Base-by-base conservation (phyloP, 2,329 filamentous ascomycete species). In the Periconia sp. region DNA sequence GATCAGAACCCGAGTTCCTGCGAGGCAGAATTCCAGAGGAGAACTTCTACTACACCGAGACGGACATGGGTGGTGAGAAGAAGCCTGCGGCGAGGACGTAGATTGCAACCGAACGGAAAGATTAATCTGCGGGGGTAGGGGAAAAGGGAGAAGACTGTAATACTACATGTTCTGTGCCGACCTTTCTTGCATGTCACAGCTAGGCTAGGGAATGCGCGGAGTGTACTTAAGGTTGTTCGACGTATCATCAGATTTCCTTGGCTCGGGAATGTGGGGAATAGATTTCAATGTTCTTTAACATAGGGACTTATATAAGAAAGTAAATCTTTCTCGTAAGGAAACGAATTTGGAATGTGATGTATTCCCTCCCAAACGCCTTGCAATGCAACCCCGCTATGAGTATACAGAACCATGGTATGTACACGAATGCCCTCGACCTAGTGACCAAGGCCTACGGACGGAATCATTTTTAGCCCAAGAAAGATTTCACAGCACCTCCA, bases 11-110 rank as follows among this genome's bases (percentile, higher is more conserved):
- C 44, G 78, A 84, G 66, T 96, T 87, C 79, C 83, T 96, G 76
- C 85, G 92, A 62, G 92, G 92, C 61, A 83, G 92, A 52, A 91
- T 87, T 47, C 82, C 87, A 40, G 92, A 97, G 68, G 94, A 97
- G 87, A 92, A 91, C 76, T 94, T 86, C 77, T 96, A 87, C 75
- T 86, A 85, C 71, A 59, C 50, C 7, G 63, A 71, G 61, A 61
- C 61, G 25, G 77, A 78, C 67, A 71, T 63, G 47, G 59, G 58
- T 47, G 46, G 48, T n/a, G 56, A 65, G 61, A 59, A 68, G 56
- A 48, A 57, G 46, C 43, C 69, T 24, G 58, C 65, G 39, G 65
- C 68, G 21, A 56, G 68, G 58, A 70, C 69, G 23, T 43, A 34
- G 12, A 36, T 22, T 13, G 21, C 13, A 9, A 16, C 11, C 12